Evolutionary conservation across 2,329 filamentous ascomycete genomes (phyloP), one percentile per base, ranked within the genome.

Genomic region (Aspergillus japonicus): DNA sequence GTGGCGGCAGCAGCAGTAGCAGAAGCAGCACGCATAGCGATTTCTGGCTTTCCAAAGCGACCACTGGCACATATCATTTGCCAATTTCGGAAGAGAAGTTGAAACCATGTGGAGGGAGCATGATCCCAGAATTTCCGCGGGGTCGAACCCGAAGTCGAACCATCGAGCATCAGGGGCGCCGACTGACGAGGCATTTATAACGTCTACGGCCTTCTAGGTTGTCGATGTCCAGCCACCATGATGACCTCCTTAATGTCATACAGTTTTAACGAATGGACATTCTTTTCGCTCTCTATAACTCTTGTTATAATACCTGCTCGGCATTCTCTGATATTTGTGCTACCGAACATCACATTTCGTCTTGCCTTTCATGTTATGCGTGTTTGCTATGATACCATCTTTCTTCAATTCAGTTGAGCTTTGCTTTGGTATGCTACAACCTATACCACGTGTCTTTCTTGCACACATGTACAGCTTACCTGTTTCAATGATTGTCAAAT

Each of bases 61-160:
- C 29, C 11, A 19, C 55, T 35, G 50, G 29, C 24, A 44, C 57
- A 31, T 35, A 50, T 48, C 50, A 39, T 16, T 14, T 56, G 21
- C 19, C 52, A 50, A 14, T 19, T 53, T 24, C 42, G 26, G 50
- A 47, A 59, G 59, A 8, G 21, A 39, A 16, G 57, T 47, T 24
- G 47, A 50, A 21, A 55, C 39, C 16, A 8, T 44, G 2, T 44
- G 39, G 7, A 6, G 39, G 19, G 16, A 16, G 39, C 31, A 11
- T 29, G 24, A n/a, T 47, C 3, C 26, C 56, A 33, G 68, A 70
- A n/a, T 16, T 53, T 23, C 48, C 55, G 21, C 67, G 71, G 54
- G 69, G 68, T 35, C 63, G 70, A 11, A 52, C 64, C 50, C 65
- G 68, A 44, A 71, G 59, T 49, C 68, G 69, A 24, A 69, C 61